Percentiles rank a stretch among this genome's conserved stretches.
Evolutionary conservation across 1,139 yeast genomes (phyloP).

Genomic region (Saccharomycopsis crataegensis): DNA sequence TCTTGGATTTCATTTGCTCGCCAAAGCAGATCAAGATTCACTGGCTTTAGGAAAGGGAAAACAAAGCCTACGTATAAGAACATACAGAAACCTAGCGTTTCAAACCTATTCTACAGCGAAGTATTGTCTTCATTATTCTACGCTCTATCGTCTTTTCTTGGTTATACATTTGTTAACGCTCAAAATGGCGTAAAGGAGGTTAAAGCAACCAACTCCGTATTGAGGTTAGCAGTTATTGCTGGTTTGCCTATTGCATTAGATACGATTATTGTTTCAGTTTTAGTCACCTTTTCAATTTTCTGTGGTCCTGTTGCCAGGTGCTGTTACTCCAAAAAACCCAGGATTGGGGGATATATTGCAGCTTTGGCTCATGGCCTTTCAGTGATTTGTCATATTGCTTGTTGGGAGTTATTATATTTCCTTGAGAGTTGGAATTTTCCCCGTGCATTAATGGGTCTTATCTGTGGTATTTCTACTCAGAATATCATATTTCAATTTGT

Average conservation of each 20-base stretch:
- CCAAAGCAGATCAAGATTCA: conserved; percentile 59
- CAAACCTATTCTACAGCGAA: conserved; percentile 54
- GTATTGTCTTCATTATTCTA: conserved; percentile 49
- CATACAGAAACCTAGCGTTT: conserved; percentile 62
- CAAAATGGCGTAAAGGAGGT: conserved; percentile 55
- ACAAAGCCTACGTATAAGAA: conserved; percentile 41
- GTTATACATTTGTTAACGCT: conserved; percentile 60
- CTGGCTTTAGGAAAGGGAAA: conserved; percentile 61
- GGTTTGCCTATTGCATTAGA: conserved; percentile 44
- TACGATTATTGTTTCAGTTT: conserved; percentile 31
- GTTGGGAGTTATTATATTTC: conserved; percentile 45
- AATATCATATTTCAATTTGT: conserved; percentile 36
- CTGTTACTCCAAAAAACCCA: conserved; percentile 34
- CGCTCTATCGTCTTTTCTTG: conserved; percentile 52
- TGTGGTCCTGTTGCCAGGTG: conserved; percentile 41
- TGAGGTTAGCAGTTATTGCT: conserved; percentile 39
- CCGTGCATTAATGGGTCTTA: conserved; percentile 42
- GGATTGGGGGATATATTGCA: conserved; percentile 32
- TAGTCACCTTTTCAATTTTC: conserved; percentile 31
- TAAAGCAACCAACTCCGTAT: conserved; percentile 43
- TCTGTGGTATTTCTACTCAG: conserved; percentile 37
- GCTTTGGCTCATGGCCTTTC: conserved; percentile 38
- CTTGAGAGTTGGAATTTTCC: conserved; percentile 47
- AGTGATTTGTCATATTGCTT: conserved; percentile 35
- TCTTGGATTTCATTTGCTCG: conserved; percentile 69